Evolutionary conservation across 805 yeast species (phyloP).

Genomic region (Millerozyma acaciae): DNA sequence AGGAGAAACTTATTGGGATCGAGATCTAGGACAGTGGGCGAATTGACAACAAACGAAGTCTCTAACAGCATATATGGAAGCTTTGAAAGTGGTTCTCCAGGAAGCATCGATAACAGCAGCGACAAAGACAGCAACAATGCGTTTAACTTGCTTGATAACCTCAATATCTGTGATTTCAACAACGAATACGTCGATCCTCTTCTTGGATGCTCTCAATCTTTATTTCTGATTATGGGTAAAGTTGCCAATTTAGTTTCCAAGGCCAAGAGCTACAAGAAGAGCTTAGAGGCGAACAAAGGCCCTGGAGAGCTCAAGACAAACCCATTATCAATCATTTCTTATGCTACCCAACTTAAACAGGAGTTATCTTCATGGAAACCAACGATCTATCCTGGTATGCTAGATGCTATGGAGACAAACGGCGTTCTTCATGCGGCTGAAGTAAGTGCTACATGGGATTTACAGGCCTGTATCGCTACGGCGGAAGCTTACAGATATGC

Average conservation of each 20-base stretch:
- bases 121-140: slow-evolving; percentile 5
- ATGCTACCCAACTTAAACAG: slow-evolving; percentile 51
- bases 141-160: slow-evolving; percentile 35
- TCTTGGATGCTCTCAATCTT: slow-evolving; percentile 61
- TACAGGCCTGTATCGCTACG: slow-evolving; percentile 59
- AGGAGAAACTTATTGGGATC: not conserved
- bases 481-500: slow-evolving; percentile 68
- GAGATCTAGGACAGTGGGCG: not conserved
- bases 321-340: slow-evolving; percentile 45
- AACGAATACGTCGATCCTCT: slow-evolving; percentile 55
- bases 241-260: slow-evolving; percentile 54
- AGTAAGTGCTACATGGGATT: slow-evolving; percentile 40
- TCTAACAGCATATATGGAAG: not conserved
- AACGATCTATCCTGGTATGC: slow-evolving; percentile 32
- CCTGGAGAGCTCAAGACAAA: slow-evolving; percentile 17
- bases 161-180: slow-evolving; percentile 32
- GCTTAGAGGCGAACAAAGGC: slow-evolving; percentile 8
- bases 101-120: not conserved
- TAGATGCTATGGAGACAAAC: slow-evolving; percentile 36
- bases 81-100: slow-evolving; percentile 5
- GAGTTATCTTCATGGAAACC: slow-evolving; percentile 59
- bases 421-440: slow-evolving; percentile 13
- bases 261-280: slow-evolving; percentile 36
- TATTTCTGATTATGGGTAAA: slow-evolving; percentile 61
- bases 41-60: not conserved